Base-by-base conservation (phyloP, 192 early-diverging fungal genomes). In the Dimargaris verticillata region DNA sequence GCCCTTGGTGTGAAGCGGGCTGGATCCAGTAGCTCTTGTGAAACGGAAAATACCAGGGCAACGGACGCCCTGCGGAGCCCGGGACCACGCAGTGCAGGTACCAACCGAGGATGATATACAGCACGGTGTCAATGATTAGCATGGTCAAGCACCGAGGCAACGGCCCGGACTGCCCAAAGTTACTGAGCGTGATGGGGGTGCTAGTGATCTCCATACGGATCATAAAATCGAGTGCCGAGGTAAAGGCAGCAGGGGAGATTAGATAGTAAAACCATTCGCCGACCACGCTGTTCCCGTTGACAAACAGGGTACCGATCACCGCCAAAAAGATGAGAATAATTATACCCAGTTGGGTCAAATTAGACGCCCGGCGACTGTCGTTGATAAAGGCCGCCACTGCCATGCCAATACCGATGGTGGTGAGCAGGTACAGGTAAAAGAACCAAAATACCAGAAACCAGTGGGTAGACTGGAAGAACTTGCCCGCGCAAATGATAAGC, bases 381-480 rank as follows among this genome's bases (percentile, higher is more conserved):
- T 12, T 18, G 17, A 52, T 25, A 25, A 52, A 52, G 12, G 22
- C n/a, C 2, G 20, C 51, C 18, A 52, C 25, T 2, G 25, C 12
- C 11, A 52, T 3, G 11, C 51, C 51, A 3, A 52, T n/a, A 12
- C 51, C 51, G 24, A 52, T 25, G 25, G 5, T 52, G 51, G 51
- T 52, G 22, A 52, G n/a, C 24, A 25, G 22, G 51, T 25, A 52
- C 25, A 52, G 25, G 24, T 25, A 52, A 13, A 52, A 13, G 3
- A 26, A 18, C 51, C 18, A 25, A 52, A 52, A 52, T 5, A 52
- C 51, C 10, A 52, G 51, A 25, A 52, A 52, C 51, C 51, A 52
- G 51, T 52, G 51, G 51, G 51, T 52, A 4, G 18, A 26, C 20
- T n/a, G 12, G 24, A 52, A 52, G 51, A 52, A 52, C 24, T 52